Percentiles rank a stretch among this genome's conserved stretches.
These are phyloP conservation scores for Trichoderma breve DNA, from an alignment of 2,329 filamentous ascomycete species.

Conservation along the genomic window DNA sequence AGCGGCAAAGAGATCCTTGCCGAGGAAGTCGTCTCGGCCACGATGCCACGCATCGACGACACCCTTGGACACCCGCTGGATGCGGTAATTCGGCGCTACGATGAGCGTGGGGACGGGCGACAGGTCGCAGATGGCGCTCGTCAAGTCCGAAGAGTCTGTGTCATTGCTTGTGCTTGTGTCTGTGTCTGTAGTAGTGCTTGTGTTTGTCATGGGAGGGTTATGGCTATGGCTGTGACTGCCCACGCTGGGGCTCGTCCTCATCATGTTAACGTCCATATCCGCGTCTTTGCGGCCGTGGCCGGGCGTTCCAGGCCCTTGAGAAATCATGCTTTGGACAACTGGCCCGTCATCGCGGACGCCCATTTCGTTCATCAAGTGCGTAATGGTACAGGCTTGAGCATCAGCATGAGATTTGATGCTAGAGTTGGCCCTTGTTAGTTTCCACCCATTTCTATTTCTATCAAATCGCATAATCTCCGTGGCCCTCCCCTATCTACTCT, in stretches of 20 bases:
- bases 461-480: slow-evolving; percentile 6
- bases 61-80: slow-evolving; percentile 31
- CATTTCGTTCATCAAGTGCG: slow-evolving; percentile 5
- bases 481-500: not conserved
- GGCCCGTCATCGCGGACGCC: slow-evolving; percentile 1
- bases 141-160: not conserved
- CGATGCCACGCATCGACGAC: slow-evolving; percentile 31
- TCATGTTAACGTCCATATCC: not conserved
- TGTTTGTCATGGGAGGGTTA: not conserved
- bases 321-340: not conserved
- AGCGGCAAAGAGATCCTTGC: slow-evolving; percentile 29
- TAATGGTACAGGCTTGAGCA: not conserved
- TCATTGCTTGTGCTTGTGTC: not conserved
- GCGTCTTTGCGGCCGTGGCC: not conserved
- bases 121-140: slow-evolving; percentile 1
- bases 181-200: not conserved
- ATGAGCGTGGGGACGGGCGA: slow-evolving; percentile 33
- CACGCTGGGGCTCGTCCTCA: not conserved
- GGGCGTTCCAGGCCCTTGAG: not conserved
- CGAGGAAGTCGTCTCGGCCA: slow-evolving; percentile 28
- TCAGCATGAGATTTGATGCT: not conserved
- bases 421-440: not conserved
- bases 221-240: not conserved
- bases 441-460: not conserved
- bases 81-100: slow-evolving; percentile 32